Conservation (phyloP, 371 early-diverging fungal species). For the Basidiobolus meristosporus region DNA sequence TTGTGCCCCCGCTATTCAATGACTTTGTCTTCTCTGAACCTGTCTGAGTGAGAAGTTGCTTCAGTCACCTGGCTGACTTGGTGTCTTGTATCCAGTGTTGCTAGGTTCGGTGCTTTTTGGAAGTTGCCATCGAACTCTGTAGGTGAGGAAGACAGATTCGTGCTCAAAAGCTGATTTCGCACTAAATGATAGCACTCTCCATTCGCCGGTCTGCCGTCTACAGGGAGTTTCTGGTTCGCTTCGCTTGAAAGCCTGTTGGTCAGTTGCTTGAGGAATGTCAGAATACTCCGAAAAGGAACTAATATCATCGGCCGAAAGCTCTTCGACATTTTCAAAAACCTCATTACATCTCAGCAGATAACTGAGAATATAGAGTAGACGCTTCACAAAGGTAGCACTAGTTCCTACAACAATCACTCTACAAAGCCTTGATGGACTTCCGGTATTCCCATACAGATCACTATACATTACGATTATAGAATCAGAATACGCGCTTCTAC, state of each 20-base stretch:
- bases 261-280: no score
- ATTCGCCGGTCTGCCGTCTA: no score
- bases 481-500: conserved; percentile 1
- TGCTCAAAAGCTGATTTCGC: conserved; percentile 8
- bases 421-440: conserved; percentile 22
- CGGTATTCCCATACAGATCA: conserved; percentile 38
- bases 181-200: no score
- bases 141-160: conserved; percentile 6
- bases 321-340: conserved; percentile 28
- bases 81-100: conserved; percentile 8
- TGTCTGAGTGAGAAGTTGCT: no score
- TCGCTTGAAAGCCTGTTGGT: no score
- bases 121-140: conserved; percentile 4
- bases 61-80: conserved; percentile 1
- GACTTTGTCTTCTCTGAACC: no score
- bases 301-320: conserved; percentile 1
- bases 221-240: no score
- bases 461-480: conserved; percentile 6
- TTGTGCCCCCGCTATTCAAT: no score
- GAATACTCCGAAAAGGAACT: no score
- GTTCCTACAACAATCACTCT: conserved; percentile 34
- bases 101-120: conserved; percentile 10
- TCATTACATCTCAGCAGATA: conserved; percentile 47
- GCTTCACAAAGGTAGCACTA: conserved; percentile 22
- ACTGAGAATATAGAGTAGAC: conserved; percentile 28